Evolutionary conservation across 1,284 basidiomycete species (phyloP).

Genomic region (Kalmanozyma brasiliensis): DNA sequence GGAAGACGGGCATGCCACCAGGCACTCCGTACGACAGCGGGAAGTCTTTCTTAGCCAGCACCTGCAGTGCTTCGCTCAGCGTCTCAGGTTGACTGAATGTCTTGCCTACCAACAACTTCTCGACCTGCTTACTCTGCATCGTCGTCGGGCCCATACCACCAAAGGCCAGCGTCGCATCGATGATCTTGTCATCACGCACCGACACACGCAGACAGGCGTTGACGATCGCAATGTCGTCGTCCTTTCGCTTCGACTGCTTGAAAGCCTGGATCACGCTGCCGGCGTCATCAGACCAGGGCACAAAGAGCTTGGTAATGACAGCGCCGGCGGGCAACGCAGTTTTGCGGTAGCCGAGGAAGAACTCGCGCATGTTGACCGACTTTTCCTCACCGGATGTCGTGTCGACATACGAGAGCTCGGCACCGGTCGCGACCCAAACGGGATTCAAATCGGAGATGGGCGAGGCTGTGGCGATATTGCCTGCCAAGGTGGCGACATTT

Average conservation of each 20-base stretch:
- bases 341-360: slow-evolving; percentile 68
- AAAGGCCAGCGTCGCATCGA: slow-evolving; percentile 61
- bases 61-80: slow-evolving; percentile 25
- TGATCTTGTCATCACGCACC: slow-evolving; percentile 39
- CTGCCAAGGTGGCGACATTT: slow-evolving; percentile 67
- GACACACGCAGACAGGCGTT: slow-evolving; percentile 61
- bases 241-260: slow-evolving; percentile 69
- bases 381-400: slow-evolving; percentile 51
- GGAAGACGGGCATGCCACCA: slow-evolving; percentile 68
- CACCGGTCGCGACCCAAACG: slow-evolving; percentile 67
- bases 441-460: slow-evolving; percentile 69
- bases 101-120: slow-evolving; percentile 47
- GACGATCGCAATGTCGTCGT: slow-evolving; percentile 69
- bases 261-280: slow-evolving; percentile 62
- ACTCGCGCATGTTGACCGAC: slow-evolving; percentile 50
- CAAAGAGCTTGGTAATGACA: slow-evolving; percentile 60
- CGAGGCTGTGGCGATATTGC: slow-evolving; percentile 68
- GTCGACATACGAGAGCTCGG: slow-evolving; percentile 47
- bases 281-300: slow-evolving; percentile 47
- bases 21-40: slow-evolving; percentile 66
- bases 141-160: slow-evolving; percentile 68
- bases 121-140: slow-evolving; percentile 50
- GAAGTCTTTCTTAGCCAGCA: slow-evolving; percentile 61
- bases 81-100: slow-evolving; percentile 20
- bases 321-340: slow-evolving; percentile 64